These are phyloP conservation scores for Penicillium verrucosum DNA, from an alignment of 2,329 filamentous ascomycete species.

Conservation along the genomic window DNA sequence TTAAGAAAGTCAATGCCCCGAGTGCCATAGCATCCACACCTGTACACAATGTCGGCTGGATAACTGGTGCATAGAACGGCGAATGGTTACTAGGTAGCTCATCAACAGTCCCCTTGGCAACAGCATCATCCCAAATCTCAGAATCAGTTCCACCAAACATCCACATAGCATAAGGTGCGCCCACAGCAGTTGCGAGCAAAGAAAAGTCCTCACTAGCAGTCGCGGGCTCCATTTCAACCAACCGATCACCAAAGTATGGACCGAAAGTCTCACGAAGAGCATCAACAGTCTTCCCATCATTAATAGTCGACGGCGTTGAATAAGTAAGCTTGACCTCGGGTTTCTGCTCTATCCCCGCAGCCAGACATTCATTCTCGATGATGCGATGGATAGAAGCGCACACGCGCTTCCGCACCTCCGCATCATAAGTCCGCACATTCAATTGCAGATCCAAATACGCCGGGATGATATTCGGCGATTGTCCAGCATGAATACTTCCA, in stretches of 20 bases:
- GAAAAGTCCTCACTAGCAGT: conserved; percentile 57
- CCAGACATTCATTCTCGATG: conserved; percentile 54
- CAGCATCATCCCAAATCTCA: conserved; percentile 48
- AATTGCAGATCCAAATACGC: conserved; percentile 43
- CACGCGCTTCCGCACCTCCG: conserved; percentile 34
- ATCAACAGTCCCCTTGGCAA: conserved; percentile 45
- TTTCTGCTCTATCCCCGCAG: conserved; percentile 43
- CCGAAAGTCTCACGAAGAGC: conserved; percentile 46
- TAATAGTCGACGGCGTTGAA: conserved; percentile 51
- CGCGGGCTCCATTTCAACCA: conserved; percentile 41
- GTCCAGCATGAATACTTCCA: conserved; percentile 44
- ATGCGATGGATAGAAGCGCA: conserved; percentile 41
- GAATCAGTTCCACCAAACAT: conserved; percentile 54
- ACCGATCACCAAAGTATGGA: conserved; percentile 44
- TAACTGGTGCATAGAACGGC: conserved; percentile 55
- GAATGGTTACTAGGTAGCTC: conserved; percentile 58
- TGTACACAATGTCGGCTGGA: conserved; percentile 54
- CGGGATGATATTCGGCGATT: conserved; percentile 47
- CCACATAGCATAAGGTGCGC: conserved; percentile 54
- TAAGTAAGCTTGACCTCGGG: conserved; percentile 45
- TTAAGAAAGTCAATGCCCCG: conserved; percentile 46
- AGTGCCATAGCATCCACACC: conserved; percentile 52
- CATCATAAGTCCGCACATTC: conserved; percentile 39
- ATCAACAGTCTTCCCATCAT: conserved; percentile 47
- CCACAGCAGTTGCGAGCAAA: conserved; percentile 51